A percentile compares a stretch with the other conserved stretches of the same genome.
These are phyloP conservation scores for Zoysia pacifica DNA, from an alignment of 176 grass and related monocot genomes.

Conservation along the genomic window DNA sequence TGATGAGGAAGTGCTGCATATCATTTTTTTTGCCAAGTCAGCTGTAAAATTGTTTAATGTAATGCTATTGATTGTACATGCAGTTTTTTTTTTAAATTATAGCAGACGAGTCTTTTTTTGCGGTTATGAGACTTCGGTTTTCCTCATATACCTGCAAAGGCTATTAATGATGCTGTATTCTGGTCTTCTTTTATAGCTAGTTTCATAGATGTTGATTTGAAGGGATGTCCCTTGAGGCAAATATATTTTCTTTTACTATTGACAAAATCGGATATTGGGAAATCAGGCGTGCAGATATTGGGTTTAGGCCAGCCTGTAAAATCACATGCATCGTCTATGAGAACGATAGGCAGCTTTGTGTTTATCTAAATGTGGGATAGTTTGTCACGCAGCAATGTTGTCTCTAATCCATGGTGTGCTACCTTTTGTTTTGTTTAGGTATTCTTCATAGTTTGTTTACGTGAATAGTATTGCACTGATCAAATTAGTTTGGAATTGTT, in stretches of 20 bases:
- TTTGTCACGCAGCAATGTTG: too few relatives aligned
- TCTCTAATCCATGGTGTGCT: too few relatives aligned
- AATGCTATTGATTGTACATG: constrained; percentile 4
- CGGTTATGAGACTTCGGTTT: neutral
- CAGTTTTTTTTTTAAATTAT: neutral
- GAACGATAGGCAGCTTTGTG: neutral
- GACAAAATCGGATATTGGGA: neutral
- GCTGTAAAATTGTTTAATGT: neutral
- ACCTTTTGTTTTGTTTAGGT: too few relatives aligned
- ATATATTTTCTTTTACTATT: neutral
- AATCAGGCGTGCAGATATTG: neutral
- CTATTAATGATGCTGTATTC: neutral
- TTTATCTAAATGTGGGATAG: neutral
- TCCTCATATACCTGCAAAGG: neutral
- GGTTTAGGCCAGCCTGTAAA: neutral
- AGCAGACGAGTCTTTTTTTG: neutral
- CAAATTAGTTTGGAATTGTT: too few relatives aligned
- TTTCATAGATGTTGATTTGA: neutral
- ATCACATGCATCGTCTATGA: neutral
- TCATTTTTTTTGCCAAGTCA: constrained; percentile 22
- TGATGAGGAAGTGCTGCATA: constrained; percentile 9
- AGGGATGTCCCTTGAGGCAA: neutral
- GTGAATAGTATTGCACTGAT: too few relatives aligned
- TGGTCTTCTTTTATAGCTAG: neutral
- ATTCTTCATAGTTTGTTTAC: too few relatives aligned